Base-by-base conservation (phyloP, 768 basidiomycete genomes). In the Tephrocybe sp. region DNA sequence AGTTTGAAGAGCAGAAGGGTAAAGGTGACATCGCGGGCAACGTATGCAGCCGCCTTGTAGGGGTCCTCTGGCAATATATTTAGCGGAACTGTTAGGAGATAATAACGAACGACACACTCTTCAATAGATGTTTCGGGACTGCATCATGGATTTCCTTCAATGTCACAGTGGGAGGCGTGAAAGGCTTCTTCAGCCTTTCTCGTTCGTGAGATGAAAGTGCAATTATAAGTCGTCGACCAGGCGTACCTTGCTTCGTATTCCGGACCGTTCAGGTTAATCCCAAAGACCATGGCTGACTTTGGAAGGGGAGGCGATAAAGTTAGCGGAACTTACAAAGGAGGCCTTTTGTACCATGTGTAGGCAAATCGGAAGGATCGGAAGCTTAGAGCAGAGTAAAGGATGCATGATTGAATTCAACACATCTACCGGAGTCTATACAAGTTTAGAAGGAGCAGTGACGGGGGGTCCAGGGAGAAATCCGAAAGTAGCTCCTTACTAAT, bases 141-240 rank as follows among this genome's bases (percentile, higher is more conserved):
- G 76, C 78, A 52, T 78, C 74, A 47, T 79, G 79, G 44, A 83
- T 67, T 44, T 81, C 73, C 60, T 80, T 80, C 35, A 82, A 62
- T 1, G 75, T 76, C 13, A 74, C 68, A 11, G 62, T 70, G 3
- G 80, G 78, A 8, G 80, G 80, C 16, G 61, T 60, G 59, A 80
- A 83, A 4, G 78, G 74, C 52, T 64, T 71, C 30, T 63, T 60
- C 38, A 75, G 60, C 51, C 78, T 78, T 36, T 9, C 18, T 21
- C 22, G 11, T 16, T 18, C n/a, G 25, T 21, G 25, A 41, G 24
- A 16, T 15, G 19, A 35, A 21, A 15, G 35, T 7, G 30, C 41
- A 1, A 18, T 24, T 21, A 12, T 27, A 19, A 24, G n/a, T n/a
- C 18, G 18, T 13, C 28, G 32, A 42, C 61, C n/a, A n/a, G n/a